Base-by-base conservation (phyloP, 331 rosid genomes). In the Cydonia oblonga region DNA sequence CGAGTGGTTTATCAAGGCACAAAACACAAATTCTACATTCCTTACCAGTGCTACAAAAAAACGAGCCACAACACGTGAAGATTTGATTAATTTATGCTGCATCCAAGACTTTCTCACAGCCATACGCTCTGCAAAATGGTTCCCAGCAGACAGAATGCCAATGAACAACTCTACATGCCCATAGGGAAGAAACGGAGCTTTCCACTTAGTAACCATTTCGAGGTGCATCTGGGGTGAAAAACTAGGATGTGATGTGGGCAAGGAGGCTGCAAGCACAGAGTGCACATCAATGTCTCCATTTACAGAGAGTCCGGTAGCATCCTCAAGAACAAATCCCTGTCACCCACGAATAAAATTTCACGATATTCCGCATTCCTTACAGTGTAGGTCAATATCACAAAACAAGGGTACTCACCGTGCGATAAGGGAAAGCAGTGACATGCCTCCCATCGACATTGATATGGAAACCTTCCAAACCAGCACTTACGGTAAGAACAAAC, bases 81-180 rank as follows among this genome's bases (percentile, higher is more conserved):
- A 89, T 86, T 70, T 89, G 76, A 95, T 84, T 14, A 87, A 79
- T 69, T 74, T 85, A 49, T 91, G 96, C 78, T 95, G 97, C 96
- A 95, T 85, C 99, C 99, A 95, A 24, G 99, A 89, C 84, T 95
- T 95, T 84, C 99, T 88, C 71, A 89, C 92, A 28, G 99, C 97
- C 99, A 95, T 95, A 60, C 96, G 78, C 82, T 95, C 96, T 1
- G 93, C 92, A 84, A 95, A 95, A 89, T 95, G 97, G 83, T 87
- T 91, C 20, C 99, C 99, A 23, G 99, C 97, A 9, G 99, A 95
- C 56, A 95, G 96, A 59, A 95, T 88, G 67, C 97, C 99, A 22
- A 95, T 83, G 81, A 95, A 91, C 78, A 95, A 90, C 83, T 87
- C 93, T 53, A 86, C 88, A 57, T 64, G 82, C 70, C 71, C 68